A percentile compares a stretch with the other conserved stretches of the same genome.
Evolutionary conservation across 805 yeast species (phyloP).

Genomic region (Tetrapisispora fleetii): DNA sequence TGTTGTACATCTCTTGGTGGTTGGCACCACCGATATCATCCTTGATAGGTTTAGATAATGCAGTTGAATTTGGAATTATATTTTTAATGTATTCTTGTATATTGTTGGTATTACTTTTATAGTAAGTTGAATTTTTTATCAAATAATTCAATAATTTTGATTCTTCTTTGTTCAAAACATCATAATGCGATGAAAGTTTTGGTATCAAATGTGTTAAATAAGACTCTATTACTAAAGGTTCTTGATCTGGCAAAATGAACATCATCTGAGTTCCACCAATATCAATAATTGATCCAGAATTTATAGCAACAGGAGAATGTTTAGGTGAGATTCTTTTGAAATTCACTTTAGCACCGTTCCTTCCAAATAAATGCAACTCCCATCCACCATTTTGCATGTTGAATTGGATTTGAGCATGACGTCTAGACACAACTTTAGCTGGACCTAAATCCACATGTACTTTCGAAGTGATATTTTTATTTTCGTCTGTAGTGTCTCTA

Average conservation of each 20-base stretch:
- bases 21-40: neutral
- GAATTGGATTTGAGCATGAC: slow-evolving; percentile 77
- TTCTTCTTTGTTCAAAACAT: slow-evolving; percentile 9
- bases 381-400: slow-evolving; percentile 67
- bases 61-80: neutral
- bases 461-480: slow-evolving; percentile 3
- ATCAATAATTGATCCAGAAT: slow-evolving; percentile 85
- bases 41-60: neutral
- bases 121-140: slow-evolving; percentile 14
- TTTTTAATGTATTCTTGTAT: slow-evolving; percentile 1
- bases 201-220: slow-evolving; percentile 29
- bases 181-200: slow-evolving; percentile 15
- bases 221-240: slow-evolving; percentile 49
- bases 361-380: slow-evolving; percentile 76
- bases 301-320: slow-evolving; percentile 44
- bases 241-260: slow-evolving; percentile 90
- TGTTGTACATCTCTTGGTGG: neutral
- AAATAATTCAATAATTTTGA: slow-evolving; percentile 18
- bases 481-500: slow-evolving; percentile 49
- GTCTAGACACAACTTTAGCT: slow-evolving; percentile 90
- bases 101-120: slow-evolving; percentile 8
- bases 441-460: slow-evolving; percentile 83
- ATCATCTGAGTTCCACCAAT: slow-evolving; percentile 98
- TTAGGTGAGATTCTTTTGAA: slow-evolving; percentile 33
- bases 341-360: slow-evolving; percentile 91